phyloP scores from a whole-genome alignment of 192 early-diverging fungal species.

The Coemansia biformis region DNA sequence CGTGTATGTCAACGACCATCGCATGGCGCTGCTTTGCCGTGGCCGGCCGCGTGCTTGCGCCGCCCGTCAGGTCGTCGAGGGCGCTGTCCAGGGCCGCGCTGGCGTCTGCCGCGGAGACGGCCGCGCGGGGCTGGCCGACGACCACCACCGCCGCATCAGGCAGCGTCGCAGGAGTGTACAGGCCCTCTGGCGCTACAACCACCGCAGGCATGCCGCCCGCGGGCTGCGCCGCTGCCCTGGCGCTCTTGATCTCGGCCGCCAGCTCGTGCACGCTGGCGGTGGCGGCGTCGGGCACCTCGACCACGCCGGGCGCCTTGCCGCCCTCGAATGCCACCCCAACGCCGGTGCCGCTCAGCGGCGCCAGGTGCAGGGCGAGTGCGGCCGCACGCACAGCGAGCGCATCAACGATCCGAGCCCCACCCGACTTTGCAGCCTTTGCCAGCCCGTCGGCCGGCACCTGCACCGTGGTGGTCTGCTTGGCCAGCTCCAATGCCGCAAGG shows the following conservation, averaged over 20 bases:
- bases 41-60: conserved; percentile 1
- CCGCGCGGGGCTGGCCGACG: conserved; percentile 50
- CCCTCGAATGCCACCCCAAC: conserved; percentile 61
- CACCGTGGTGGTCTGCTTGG: conserved; percentile 32
- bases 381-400: conserved; percentile 36
- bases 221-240: background rate
- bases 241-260: conserved; percentile 24
- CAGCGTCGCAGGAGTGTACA: conserved; percentile 52
- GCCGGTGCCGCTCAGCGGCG: conserved; percentile 47
- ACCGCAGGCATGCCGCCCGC: conserved; percentile 7
- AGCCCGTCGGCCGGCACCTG: conserved; percentile 35
- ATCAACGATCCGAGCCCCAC: conserved; percentile 12
- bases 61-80: conserved; percentile 31
- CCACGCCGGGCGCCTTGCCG: conserved; percentile 19
- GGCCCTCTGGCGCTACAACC: conserved; percentile 27
- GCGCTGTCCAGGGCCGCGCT: conserved; percentile 20
- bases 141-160: conserved; percentile 57
- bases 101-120: conserved; percentile 26
- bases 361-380: conserved; percentile 38
- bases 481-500: conserved; percentile 32
- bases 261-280: conserved; percentile 25
- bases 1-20: conserved; percentile 22
- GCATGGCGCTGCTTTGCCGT: background rate
- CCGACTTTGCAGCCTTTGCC: conserved; percentile 15
- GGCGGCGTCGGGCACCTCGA: conserved; percentile 27